phyloP scores from a whole-genome alignment of 2,329 filamentous ascomycete species.

The Dactylellina cionopaga region DNA sequence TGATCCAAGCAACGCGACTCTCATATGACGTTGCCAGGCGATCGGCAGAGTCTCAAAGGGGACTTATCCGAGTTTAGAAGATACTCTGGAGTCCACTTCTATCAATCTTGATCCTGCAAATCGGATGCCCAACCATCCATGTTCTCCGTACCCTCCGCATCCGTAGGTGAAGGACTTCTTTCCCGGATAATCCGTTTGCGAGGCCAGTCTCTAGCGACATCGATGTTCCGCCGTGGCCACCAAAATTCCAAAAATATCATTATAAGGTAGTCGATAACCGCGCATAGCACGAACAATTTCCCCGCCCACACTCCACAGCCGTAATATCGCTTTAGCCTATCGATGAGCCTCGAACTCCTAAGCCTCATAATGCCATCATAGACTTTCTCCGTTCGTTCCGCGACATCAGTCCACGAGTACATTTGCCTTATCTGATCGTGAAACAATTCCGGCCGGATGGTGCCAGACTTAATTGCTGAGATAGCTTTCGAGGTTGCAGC shows the following conservation, averaged over 20 bases:
- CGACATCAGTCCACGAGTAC: slow-evolving; percentile 99
- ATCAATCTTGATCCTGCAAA: slow-evolving; percentile 42
- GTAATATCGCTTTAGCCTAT: slow-evolving; percentile 94
- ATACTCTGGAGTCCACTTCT: too few species aligned
- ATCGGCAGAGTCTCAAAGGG: too few species aligned
- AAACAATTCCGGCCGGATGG: slow-evolving; percentile 89
- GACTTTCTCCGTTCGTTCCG: slow-evolving; percentile 89
- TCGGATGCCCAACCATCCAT: slow-evolving; percentile 37
- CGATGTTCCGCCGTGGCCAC: slow-evolving; percentile 85
- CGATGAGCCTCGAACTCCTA: slow-evolving; percentile 90
- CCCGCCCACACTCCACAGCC: slow-evolving; percentile 98
- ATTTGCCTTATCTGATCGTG: slow-evolving; percentile 97
- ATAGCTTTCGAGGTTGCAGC: slow-evolving; percentile 90
- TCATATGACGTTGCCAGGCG: too few species aligned
- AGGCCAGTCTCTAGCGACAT: slow-evolving; percentile 91
- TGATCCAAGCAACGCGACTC: too few species aligned
- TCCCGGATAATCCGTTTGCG: slow-evolving; percentile 68
- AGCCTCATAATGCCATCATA: slow-evolving; percentile 92
- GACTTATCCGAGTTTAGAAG: too few species aligned
- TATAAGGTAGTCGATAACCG: slow-evolving; percentile 91
- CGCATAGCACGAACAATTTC: slow-evolving; percentile 94
- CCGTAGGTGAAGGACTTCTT: slow-evolving; percentile 36
- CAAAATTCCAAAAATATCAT: slow-evolving; percentile 88
- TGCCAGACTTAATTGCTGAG: slow-evolving; percentile 81
- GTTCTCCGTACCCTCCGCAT: slow-evolving; percentile 20